phyloP scores from a whole-genome alignment of 1,284 basidiomycete species.

The Kwoniella shivajii region DNA sequence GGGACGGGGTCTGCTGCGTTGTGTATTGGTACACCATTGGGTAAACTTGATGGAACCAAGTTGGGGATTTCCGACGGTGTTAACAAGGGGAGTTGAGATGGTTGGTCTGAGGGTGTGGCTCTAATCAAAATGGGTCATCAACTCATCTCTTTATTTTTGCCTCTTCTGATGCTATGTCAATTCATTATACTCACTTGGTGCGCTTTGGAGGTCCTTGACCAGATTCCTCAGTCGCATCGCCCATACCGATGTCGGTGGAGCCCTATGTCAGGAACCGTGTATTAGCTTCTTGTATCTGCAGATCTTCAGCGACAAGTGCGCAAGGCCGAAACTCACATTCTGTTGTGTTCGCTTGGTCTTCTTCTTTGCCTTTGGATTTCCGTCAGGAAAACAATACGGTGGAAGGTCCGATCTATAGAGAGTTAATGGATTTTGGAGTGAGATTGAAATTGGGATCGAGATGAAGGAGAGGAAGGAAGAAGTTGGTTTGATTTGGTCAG shows the following conservation, averaged over 20 bases:
- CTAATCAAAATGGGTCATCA: slow-evolving; percentile 8
- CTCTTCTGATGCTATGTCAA: neutral
- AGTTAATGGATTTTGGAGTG: neutral
- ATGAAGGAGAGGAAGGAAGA: neutral
- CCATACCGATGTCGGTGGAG: slow-evolving; percentile 28
- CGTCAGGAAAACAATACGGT: slow-evolving; percentile 49
- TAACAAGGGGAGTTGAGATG: neutral
- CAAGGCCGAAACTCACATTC: slow-evolving; percentile 27
- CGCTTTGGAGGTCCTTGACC: slow-evolving; percentile 49
- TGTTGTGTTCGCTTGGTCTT: slow-evolving; percentile 47
- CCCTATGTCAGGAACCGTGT: slow-evolving; percentile 6
- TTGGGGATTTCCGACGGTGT: slow-evolving; percentile 4
- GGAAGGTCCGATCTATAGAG: slow-evolving; percentile 42
- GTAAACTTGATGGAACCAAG: neutral
- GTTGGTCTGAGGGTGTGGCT: slow-evolving; percentile 23
- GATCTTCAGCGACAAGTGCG: neutral
- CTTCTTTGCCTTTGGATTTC: slow-evolving; percentile 45
- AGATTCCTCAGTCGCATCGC: slow-evolving; percentile 31
- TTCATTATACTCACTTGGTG: slow-evolving; percentile 33
- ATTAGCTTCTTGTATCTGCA: neutral
- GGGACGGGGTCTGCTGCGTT: slow-evolving; percentile 38
- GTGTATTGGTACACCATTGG: slow-evolving; percentile 21
- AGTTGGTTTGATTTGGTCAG: too few species aligned
- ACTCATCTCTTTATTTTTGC: neutral
- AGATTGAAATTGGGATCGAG: neutral